These are phyloP conservation scores for Ophiostoma triangulosporum DNA, from an alignment of 2,329 filamentous ascomycete genomes.

Conservation along the genomic window DNA sequence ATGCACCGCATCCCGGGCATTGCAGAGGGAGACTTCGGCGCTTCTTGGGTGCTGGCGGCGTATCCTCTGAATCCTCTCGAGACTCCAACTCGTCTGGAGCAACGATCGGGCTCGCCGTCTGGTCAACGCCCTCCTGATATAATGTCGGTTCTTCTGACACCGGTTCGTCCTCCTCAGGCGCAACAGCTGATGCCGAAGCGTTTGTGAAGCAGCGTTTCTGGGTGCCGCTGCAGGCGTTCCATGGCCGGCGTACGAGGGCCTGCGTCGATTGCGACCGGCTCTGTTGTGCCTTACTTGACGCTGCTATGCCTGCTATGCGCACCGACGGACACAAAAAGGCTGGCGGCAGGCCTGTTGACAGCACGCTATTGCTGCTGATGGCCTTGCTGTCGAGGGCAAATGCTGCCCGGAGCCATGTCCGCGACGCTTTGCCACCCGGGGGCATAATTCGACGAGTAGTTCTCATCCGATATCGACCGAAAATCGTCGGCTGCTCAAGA, in stretches of 20 bases:
- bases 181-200: neutral
- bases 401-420: conserved; percentile 8
- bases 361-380: neutral
- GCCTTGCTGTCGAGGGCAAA: conserved; percentile 9
- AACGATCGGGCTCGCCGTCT: no score
- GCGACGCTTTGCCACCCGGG: conserved; percentile 1
- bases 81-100: neutral
- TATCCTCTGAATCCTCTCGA: neutral
- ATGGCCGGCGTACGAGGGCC: neutral
- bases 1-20: conserved; percentile 52
- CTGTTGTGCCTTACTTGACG: neutral
- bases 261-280: neutral
- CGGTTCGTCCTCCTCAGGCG: neutral
- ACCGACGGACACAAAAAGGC: conserved; percentile 12
- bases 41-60: neutral
- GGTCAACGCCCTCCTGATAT: no score
- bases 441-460: conserved; percentile 5
- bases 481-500: neutral
- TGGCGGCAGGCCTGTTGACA: conserved; percentile 4
- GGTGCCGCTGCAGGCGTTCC: neutral
- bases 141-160: neutral
- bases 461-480: neutral
- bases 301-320: neutral
- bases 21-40: conserved; percentile 34
- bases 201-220: neutral